Percentiles rank a stretch among this genome's conserved stretches.
phyloP scores from a whole-genome alignment of 129 eudicot genomes.

The Smallanthus sonchifolius region DNA sequence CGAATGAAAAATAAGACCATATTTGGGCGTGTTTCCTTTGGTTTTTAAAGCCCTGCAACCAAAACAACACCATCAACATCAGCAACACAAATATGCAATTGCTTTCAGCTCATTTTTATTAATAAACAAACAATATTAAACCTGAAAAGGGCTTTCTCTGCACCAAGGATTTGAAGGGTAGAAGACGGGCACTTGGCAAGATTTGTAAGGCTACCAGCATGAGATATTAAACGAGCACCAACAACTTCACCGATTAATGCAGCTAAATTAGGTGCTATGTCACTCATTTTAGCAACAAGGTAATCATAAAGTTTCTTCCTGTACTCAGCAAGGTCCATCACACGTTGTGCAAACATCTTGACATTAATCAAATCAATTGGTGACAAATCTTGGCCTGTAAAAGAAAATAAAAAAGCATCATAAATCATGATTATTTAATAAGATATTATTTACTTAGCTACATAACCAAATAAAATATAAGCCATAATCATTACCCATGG shows the following conservation, averaged over 20 bases:
- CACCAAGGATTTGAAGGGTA: constrained; percentile 95
- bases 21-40: constrained; percentile 88
- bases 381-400: constrained; percentile 89
- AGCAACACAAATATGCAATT: not conserved
- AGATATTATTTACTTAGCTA: not conserved
- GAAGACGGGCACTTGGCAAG: constrained; percentile 96
- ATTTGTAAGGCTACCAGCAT: constrained; percentile 96
- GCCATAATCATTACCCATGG: constrained; percentile 66
- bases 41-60: constrained; percentile 82
- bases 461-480: not conserved
- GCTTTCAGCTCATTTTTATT: not conserved
- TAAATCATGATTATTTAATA: not conserved
- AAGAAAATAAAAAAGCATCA: constrained; percentile 1
- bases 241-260: constrained; percentile 92
- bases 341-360: constrained; percentile 86
- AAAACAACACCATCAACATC: constrained; percentile 9
- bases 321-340: constrained; percentile 91
- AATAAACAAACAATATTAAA: constrained; percentile 12
- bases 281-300: constrained; percentile 83
- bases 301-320: constrained; percentile 90
- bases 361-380: constrained; percentile 87
- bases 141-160: constrained; percentile 97
- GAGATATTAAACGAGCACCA: constrained; percentile 91
- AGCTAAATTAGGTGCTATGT: constrained; percentile 95
- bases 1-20: constrained; percentile 88